These are phyloP conservation scores for Phlebiopsis gigantea DNA, from an alignment of 768 basidiomycete species.

Conservation along the genomic window DNA sequence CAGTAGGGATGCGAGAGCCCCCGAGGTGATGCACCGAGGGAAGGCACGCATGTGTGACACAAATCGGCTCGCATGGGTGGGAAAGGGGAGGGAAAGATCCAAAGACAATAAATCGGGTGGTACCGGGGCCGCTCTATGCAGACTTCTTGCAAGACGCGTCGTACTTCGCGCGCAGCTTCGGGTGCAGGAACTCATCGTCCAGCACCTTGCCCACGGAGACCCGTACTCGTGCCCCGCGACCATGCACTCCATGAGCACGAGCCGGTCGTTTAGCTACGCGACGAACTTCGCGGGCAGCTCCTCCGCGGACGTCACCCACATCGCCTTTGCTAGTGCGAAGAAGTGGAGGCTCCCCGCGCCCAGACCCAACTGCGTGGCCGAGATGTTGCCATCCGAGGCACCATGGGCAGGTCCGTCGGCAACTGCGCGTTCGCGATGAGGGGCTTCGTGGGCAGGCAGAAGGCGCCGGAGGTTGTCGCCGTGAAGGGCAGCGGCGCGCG, in stretches of 20 bases:
- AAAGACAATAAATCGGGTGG: not conserved
- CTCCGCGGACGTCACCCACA: constrained; percentile 65
- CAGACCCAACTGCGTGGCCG: constrained; percentile 81
- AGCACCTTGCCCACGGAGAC: constrained; percentile 92
- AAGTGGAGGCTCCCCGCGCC: constrained; percentile 98
- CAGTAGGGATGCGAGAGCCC: too few relatives aligned
- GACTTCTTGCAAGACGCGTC: constrained; percentile 17
- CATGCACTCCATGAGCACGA: constrained; percentile 86
- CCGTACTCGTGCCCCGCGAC: constrained; percentile 84
- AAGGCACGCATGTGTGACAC: too few relatives aligned
- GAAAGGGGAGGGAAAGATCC: too few relatives aligned
- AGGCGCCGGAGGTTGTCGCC: constrained; percentile 76
- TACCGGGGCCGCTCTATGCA: not conserved
- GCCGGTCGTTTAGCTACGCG: constrained; percentile 84
- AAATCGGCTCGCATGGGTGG: too few relatives aligned
- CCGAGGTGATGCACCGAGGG: too few relatives aligned
- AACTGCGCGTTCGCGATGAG: constrained; percentile 48
- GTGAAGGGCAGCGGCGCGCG: constrained; percentile 80
- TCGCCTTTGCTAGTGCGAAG: constrained; percentile 79
- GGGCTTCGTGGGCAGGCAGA: constrained; percentile 73
- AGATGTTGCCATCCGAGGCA: constrained; percentile 93
- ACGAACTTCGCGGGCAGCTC: constrained; percentile 92
- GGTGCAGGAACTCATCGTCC: constrained; percentile 83
- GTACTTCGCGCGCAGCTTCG: constrained; percentile 21
- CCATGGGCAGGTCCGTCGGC: constrained; percentile 58